Base-by-base conservation (phyloP, 2,329 filamentous ascomycete genomes). In the Xylariaceae sp. region DNA sequence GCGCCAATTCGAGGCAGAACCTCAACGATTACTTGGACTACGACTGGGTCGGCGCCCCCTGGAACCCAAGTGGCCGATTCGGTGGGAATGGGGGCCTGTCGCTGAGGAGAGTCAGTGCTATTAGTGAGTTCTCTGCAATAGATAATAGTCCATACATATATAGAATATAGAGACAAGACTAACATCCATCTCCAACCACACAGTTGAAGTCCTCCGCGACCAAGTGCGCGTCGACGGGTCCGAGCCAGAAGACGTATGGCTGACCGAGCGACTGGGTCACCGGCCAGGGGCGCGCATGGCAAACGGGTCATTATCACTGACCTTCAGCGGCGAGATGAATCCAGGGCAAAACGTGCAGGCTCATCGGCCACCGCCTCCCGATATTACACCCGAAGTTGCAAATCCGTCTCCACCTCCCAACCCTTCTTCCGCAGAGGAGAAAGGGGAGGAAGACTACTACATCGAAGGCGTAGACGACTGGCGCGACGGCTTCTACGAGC, bases 161-260 rank as follows among this genome's bases (percentile, higher is more conserved):
- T n/a, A n/a, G 21, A 37, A 23, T 19, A 33, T 23, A 16, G 8
- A 45, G 23, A 28, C 6, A 19, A 34, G 7, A 17, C 17, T 45
- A 37, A 54, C 47, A 44, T 37, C 28, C 21, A 11, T 11, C 23
- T 40, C 16, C 17, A 14, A 36, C 24, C 7, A n/a, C 44, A 47
- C 9, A 60, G 53, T 83, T 41, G 76, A 82, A n/a, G 69, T 85
- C 3, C 73, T 85, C 39, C 71, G 74, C 33, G 73, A 79, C 47
- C 79, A 85, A 68, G 65, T 74, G 26, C 77, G 82, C 3, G 66
- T 67, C 16, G 67, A 76, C 40, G 70, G 74, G 58, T 75, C 73
- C 6, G 78, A 82, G 45, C 78, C 82, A 24, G 83, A 85, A 68
- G 82, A 85, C 61, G 78, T 83, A 21, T 86, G 82, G 83, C 74